Evolutionary conservation across 176 grass and related monocot genomes (phyloP), one percentile per base, ranked within the genome.

Genomic region (Calamus simplicifolius): DNA sequence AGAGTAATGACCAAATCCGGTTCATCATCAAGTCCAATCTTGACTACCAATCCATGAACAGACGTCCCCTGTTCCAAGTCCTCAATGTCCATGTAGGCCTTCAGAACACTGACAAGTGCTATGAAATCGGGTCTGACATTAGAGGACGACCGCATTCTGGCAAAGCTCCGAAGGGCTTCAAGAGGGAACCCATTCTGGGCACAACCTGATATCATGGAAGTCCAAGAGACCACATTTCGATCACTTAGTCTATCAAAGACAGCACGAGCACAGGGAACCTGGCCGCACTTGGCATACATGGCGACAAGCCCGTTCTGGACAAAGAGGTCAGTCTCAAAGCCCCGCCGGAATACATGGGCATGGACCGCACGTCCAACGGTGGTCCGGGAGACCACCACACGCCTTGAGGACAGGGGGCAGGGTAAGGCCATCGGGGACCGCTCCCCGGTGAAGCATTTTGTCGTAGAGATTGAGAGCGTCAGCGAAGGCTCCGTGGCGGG

Each of bases 221-320:
- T 85, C 87, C 87, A 90, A 1, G 87, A 79, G 19, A 90, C 26
- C 2, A 90, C 78, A 38, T 90, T 80, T n/a, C 64, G 67, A 30
- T 62, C 28, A 0, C 18, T 16, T 75, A 82, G 78, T 78, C 54
- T 57, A 0, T 79, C 78, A 48, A 90, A 85, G 50, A 82, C 58
- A 0, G 27, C 29, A 0, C 25, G 62, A 4, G 87, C 82, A 0
- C 75, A 61, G 25, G 4, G 35, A 6, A 58, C 31, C 18, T 69
- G 63, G 0, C 81, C 60, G 21, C 72, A 79, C 51, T 69, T 70
- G 6, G 75, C 75, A 50, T 90, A 85, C 82, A 79, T 85, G 1
- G 72, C 13, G 0, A 79, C 52, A 58, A 90, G 68, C 1, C 82
- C 78, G 59, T 85, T 90, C 26, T 79, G 63, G n/a, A 90, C 68